Conservation (phyloP, 2,329 filamentous ascomycete species). For the Hymenoscyphus repandus region DNA sequence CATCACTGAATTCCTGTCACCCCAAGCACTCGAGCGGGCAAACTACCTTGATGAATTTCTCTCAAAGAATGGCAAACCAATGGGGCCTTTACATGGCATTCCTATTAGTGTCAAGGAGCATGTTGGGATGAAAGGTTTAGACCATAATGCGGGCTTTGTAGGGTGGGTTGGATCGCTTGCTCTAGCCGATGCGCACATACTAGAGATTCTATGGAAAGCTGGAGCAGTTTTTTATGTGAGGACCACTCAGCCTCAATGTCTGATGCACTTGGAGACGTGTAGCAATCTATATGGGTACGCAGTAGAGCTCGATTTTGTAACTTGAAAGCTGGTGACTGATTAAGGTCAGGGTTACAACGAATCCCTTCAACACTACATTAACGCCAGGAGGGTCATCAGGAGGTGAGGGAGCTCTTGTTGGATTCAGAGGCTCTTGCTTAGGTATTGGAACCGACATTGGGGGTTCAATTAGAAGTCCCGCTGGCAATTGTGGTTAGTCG, state of each 20-base stretch:
- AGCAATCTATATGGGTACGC: conserved; percentile 42
- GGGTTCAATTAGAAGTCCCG: conserved; percentile 43
- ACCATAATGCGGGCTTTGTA: conserved; percentile 45
- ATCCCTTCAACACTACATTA: conserved; percentile 46
- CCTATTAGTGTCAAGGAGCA: conserved; percentile 52
- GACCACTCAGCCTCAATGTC: conserved; percentile 40
- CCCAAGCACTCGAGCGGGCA: conserved; percentile 31
- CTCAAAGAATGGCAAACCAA: conserved; percentile 24
- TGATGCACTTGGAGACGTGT: background rate
- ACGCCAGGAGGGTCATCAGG: conserved; percentile 50
- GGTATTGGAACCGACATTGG: conserved; percentile 52
- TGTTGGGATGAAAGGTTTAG: conserved; percentile 42
- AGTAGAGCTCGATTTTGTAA: conserved; percentile 39
- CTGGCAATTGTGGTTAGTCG: conserved; percentile 39
- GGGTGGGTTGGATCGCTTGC: conserved; percentile 41
- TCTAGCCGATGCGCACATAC: conserved; percentile 41
- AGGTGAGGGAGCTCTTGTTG: conserved; percentile 51
- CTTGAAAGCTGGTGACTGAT: background rate
- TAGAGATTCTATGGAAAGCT: conserved; percentile 33
- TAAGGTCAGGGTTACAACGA: conserved; percentile 42
- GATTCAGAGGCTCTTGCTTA: conserved; percentile 45
- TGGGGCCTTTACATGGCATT: conserved; percentile 39
- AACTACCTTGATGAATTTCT: conserved; percentile 32
- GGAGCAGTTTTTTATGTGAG: conserved; percentile 41
- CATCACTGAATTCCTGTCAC: conserved; percentile 38